phyloP scores from a whole-genome alignment of 73 alveolate genomes.

The Stentor coeruleus region DNA sequence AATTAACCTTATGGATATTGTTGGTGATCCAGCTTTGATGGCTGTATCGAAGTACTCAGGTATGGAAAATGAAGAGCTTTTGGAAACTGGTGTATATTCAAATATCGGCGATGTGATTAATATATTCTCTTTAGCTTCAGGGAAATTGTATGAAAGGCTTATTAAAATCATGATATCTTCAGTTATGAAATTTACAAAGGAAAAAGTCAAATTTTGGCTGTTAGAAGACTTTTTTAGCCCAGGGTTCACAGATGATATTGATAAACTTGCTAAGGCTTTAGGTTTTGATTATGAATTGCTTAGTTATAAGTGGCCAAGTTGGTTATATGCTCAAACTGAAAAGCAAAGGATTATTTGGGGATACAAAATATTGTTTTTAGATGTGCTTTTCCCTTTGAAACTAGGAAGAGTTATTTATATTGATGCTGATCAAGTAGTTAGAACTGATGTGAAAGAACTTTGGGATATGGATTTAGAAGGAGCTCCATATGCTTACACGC shows the following conservation, averaged over 20 bases:
- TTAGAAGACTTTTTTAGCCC: slow-evolving; percentile 25
- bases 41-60: background rate
- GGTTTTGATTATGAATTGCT: slow-evolving; percentile 46
- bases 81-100: background rate
- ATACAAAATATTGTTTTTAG: slow-evolving; percentile 62
- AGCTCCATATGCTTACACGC: slow-evolving; percentile 48
- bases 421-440: slow-evolving; percentile 56
- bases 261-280: background rate
- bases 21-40: background rate
- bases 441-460: slow-evolving; percentile 59
- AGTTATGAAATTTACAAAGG: slow-evolving; percentile 20
- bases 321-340: slow-evolving; percentile 42
- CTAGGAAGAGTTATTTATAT: slow-evolving; percentile 52
- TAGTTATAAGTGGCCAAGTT: slow-evolving; percentile 64
- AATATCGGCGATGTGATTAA: slow-evolving; percentile 30
- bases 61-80: background rate
- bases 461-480: slow-evolving; percentile 67
- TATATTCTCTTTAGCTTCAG: slow-evolving; percentile 50
- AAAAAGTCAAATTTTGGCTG: slow-evolving; percentile 28
- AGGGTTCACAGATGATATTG: background rate
- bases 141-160: slow-evolving; percentile 61
- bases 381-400: slow-evolving; percentile 50
- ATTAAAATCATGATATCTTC: slow-evolving; percentile 53
- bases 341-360: slow-evolving; percentile 68
- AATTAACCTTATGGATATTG: background rate